phyloP scores from a whole-genome alignment of 75 land plant species.

The Gnetum montanum region DNA sequence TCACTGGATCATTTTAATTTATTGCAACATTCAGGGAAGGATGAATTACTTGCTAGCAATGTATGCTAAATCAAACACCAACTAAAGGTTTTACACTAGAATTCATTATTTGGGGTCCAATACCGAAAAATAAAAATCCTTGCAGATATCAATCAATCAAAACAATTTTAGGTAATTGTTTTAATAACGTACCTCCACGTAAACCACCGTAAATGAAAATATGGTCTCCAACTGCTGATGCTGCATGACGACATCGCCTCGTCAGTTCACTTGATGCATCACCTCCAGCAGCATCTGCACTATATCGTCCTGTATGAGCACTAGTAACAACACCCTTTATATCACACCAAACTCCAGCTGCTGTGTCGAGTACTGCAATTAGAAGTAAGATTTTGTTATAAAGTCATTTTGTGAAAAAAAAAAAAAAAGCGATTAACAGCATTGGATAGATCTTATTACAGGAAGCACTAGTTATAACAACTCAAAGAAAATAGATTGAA shows the following conservation, averaged over 20 bases:
- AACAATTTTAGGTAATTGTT: too few species aligned
- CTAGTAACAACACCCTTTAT: constrained; percentile 92
- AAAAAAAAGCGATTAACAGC: background rate
- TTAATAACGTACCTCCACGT: constrained; percentile 93
- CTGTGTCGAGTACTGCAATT: constrained; percentile 85
- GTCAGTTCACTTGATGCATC: constrained; percentile 91
- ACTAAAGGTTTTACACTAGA: too few species aligned
- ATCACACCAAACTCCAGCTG: constrained; percentile 99
- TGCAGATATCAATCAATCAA: too few species aligned
- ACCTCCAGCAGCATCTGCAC: constrained; percentile 96
- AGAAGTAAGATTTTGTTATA: background rate
- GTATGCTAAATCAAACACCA: too few species aligned
- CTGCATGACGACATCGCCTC: constrained; percentile 96
- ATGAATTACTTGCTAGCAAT: too few species aligned
- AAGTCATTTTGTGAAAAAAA: background rate
- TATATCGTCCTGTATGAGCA: constrained; percentile 84
- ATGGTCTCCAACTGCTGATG: constrained; percentile 92
- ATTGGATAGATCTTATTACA: background rate
- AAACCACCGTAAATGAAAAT: constrained; percentile 96
- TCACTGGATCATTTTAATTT: too few species aligned
- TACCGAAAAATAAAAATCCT: too few species aligned
- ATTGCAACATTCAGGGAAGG: too few species aligned
- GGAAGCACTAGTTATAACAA: background rate
- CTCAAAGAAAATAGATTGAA: background rate
- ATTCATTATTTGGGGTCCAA: too few species aligned